phyloP scores from a whole-genome alignment of 352 stramenopile species.

The Globisporangium nagaii region DNA sequence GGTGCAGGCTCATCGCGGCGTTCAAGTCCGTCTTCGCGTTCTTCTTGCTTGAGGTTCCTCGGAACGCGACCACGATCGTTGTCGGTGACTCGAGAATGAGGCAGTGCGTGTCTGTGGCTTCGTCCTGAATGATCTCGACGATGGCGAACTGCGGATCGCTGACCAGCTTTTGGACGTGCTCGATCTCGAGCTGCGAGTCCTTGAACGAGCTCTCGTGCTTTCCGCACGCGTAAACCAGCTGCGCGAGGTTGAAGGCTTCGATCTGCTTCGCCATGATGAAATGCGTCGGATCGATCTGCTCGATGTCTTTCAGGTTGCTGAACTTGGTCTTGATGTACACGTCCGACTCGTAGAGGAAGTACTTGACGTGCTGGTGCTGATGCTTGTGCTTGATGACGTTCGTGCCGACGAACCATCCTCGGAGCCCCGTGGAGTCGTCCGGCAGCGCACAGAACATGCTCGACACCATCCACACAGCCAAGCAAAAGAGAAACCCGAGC shows the following conservation, averaged over 20 bases:
- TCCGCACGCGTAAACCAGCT: conserved; percentile 36
- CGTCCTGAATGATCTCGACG: conserved; percentile 26
- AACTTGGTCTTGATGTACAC: conserved; percentile 27
- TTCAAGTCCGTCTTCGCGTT: conserved; percentile 38
- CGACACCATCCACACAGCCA: conserved; percentile 23
- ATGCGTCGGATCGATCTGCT: conserved; percentile 20
- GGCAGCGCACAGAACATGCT: conserved; percentile 31
- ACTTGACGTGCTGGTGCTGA: conserved; percentile 19
- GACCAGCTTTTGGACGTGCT: conserved; percentile 22
- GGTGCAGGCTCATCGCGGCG: conserved; percentile 23
- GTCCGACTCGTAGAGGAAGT: conserved; percentile 36
- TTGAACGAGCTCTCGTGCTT: conserved; percentile 22
- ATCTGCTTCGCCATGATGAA: conserved; percentile 39
- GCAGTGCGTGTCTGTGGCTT: conserved; percentile 35
- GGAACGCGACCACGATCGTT: conserved; percentile 32
- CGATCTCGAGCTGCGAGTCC: conserved; percentile 2
- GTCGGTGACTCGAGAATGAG: conserved; percentile 21
- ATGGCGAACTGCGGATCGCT: conserved; percentile 19
- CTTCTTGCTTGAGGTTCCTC: conserved; percentile 36
- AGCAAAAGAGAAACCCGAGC: conserved; percentile 23
- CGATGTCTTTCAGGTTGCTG: conserved; percentile 17
- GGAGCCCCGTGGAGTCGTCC: conserved; percentile 11
- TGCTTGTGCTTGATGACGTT: conserved; percentile 3
- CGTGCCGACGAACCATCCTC: conserved; percentile 15
- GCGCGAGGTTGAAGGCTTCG: conserved; percentile 39